Evolutionary conservation across 2,329 filamentous ascomycete species (phyloP).

Genomic region (Botrytis sinoallii): DNA sequence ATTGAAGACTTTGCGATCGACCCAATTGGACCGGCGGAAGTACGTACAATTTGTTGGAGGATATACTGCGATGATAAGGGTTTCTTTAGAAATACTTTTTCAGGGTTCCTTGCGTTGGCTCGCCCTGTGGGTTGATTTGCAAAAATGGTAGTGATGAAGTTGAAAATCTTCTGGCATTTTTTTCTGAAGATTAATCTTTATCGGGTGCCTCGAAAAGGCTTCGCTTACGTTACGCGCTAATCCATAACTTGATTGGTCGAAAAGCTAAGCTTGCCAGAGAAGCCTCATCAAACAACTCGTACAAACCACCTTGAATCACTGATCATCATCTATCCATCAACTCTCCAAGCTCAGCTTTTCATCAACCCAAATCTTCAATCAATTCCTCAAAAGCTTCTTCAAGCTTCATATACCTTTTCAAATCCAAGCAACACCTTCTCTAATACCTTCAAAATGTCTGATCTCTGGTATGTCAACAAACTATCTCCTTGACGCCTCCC

Average conservation of each 20-base stretch:
- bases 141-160: constrained; percentile 11
- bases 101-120: constrained; percentile 63
- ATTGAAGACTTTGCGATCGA: background rate
- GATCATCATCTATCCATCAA: constrained; percentile 32
- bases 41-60: constrained; percentile 19
- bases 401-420: constrained; percentile 26
- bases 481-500: constrained; percentile 23
- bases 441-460: constrained; percentile 60
- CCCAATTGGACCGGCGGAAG: background rate
- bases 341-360: constrained; percentile 29
- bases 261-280: constrained; percentile 30
- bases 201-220: background rate
- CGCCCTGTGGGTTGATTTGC: constrained; percentile 45
- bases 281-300: constrained; percentile 21
- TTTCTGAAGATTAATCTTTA: constrained; percentile 15
- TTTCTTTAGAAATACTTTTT: constrained; percentile 19
- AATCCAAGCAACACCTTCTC: constrained; percentile 25
- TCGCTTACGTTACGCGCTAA: constrained; percentile 20
- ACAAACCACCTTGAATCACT: constrained; percentile 23
- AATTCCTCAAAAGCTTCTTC: constrained; percentile 27
- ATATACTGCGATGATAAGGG: constrained; percentile 7
- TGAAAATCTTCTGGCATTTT: constrained; percentile 13
- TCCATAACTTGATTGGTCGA: constrained; percentile 17
- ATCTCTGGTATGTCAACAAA: constrained; percentile 68
- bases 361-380: constrained; percentile 32